A percentile compares a stretch with the other conserved stretches of the same genome.
phyloP scores from a whole-genome alignment of 2,329 filamentous ascomycete species.

The Colletotrichum tropicale region DNA sequence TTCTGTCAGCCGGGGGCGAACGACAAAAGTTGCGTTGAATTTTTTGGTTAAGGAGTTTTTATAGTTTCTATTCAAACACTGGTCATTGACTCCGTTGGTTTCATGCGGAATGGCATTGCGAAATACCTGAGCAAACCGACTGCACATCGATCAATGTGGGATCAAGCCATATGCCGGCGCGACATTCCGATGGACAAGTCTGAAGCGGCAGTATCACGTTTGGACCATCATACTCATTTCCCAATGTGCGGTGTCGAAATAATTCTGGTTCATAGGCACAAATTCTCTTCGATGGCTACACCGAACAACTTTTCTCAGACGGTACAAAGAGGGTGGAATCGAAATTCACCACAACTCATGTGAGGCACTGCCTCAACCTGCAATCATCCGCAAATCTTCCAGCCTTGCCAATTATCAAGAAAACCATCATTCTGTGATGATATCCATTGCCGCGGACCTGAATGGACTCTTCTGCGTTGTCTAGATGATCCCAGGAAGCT shows the following conservation, averaged over 20 bases:
- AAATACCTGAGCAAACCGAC: not conserved
- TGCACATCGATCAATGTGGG: not conserved
- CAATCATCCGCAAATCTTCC: not conserved
- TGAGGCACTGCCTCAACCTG: not conserved
- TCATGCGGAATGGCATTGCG: not conserved
- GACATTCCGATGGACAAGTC: not conserved
- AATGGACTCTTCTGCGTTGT: not conserved
- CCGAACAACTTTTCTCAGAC: not conserved
- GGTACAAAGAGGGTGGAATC: not conserved
- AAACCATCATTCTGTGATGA: not conserved
- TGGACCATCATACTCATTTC: not conserved
- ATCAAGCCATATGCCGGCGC: not conserved
- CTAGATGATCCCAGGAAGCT: not conserved
- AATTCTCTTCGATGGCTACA: not conserved
- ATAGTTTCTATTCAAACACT: not conserved
- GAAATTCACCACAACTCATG: not conserved
- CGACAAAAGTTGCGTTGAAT: not conserved
- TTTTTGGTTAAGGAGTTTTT: rapidly evolving
- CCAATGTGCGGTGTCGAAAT: not conserved
- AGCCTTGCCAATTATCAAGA: not conserved
- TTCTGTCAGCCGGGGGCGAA: not conserved
- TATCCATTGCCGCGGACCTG: not conserved
- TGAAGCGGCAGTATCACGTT: not conserved
- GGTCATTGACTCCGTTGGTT: not conserved
- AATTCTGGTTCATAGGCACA: not conserved